phyloP scores from a whole-genome alignment of 2,329 filamentous ascomycete genomes.

The Zasmidium cellare region DNA sequence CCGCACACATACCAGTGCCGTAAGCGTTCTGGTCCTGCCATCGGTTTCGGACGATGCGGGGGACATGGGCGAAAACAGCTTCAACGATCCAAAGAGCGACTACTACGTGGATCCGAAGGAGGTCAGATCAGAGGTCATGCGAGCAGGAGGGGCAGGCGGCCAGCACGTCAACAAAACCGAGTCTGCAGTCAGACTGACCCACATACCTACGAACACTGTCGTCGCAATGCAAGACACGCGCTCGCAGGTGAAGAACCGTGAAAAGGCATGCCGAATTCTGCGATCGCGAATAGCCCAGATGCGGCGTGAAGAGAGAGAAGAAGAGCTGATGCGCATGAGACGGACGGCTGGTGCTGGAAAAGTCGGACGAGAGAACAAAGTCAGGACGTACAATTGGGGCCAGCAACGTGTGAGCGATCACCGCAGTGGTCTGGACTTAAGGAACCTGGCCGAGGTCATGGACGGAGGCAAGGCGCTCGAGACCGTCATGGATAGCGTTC shows the following conservation, averaged over 20 bases:
- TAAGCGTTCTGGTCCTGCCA: conserved; percentile 87
- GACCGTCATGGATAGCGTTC: conserved; percentile 74
- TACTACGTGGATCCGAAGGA: conserved; percentile 87
- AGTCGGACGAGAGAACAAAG: conserved; percentile 89
- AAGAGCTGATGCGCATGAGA: conserved; percentile 71
- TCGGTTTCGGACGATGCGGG: conserved; percentile 65
- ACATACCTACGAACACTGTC: conserved; percentile 80
- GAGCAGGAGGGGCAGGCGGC: conserved; percentile 85
- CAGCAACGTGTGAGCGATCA: conserved; percentile 88
- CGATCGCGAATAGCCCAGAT: conserved; percentile 78
- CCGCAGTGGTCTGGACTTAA: conserved; percentile 73
- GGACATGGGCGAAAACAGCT: conserved; percentile 56
- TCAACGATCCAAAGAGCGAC: conserved; percentile 83
- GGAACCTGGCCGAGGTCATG: conserved; percentile 79
- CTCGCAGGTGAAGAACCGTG: conserved; percentile 86
- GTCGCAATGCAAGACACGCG: conserved; percentile 92
- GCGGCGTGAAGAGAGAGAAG: conserved; percentile 78
- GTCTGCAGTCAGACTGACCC: conserved; percentile 89
- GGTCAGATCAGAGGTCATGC: conserved; percentile 84
- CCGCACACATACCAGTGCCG: conserved; percentile 89
- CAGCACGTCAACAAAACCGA: conserved; percentile 99
- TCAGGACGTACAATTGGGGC: conserved; percentile 83
- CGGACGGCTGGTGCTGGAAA: conserved; percentile 75
- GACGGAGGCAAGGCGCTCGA: conserved; percentile 72
- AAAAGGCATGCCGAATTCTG: conserved; percentile 82